Conservation (phyloP, 345 rosid genomes). For the Murraya paniculata region DNA sequence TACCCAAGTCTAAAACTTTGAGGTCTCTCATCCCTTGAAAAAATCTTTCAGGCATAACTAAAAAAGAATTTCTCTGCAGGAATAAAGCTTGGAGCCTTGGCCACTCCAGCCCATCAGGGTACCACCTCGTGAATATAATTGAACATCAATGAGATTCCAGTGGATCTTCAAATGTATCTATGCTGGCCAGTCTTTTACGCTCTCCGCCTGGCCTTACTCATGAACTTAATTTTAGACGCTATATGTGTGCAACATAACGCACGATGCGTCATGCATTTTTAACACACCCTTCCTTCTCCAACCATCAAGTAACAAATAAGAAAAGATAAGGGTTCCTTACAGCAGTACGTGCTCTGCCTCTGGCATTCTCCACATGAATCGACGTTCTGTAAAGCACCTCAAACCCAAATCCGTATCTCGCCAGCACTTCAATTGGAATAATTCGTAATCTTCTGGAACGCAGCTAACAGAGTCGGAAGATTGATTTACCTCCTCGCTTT, state of each 20-base stretch:
- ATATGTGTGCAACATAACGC: not conserved
- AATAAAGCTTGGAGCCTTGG: slow-evolving; percentile 4
- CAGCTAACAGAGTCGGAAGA: slow-evolving; percentile 8
- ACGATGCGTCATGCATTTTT: slow-evolving; percentile 6
- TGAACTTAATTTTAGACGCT: not conserved
- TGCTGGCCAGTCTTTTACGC: not conserved
- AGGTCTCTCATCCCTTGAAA: not conserved
- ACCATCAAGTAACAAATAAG: not conserved
- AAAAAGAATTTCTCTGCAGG: not conserved
- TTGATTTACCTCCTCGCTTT: not conserved
- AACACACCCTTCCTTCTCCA: not conserved
- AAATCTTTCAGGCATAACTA: not conserved
- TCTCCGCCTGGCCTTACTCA: not conserved
- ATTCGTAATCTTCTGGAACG: slow-evolving; percentile 12
- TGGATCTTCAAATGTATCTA: not conserved
- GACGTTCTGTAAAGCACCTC: not conserved
- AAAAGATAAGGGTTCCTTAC: not conserved
- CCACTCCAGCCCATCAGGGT: not conserved
- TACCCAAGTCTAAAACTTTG: not conserved
- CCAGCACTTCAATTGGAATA: slow-evolving; percentile 5
- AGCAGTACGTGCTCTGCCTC: not conserved
- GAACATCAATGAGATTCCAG: not conserved
- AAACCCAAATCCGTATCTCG: not conserved
- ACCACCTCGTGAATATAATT: not conserved
- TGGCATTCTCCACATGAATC: not conserved